phyloP scores from a whole-genome alignment of 2,329 filamentous ascomycete species.

The Dryadomyces quercus-mongolicae region DNA sequence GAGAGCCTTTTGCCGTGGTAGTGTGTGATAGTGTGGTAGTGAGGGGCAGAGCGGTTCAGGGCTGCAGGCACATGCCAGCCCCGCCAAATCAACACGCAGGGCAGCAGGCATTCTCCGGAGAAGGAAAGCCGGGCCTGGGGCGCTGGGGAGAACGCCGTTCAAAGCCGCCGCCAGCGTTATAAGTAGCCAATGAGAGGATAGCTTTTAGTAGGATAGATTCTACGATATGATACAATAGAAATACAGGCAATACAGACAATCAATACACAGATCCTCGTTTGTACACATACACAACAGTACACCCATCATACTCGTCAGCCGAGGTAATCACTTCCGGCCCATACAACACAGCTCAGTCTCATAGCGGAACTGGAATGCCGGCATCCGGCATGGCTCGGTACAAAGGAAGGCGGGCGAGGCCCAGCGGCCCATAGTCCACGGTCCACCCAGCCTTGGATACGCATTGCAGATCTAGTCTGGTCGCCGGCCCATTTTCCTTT shows the following conservation, averaged over 20 bases:
- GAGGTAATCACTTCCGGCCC: too few species aligned
- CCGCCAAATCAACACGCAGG: too few species aligned
- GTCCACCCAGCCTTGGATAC: too few species aligned
- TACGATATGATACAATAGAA: too few species aligned
- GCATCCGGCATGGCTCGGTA: neutral
- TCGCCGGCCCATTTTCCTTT: neutral
- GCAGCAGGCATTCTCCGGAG: too few species aligned
- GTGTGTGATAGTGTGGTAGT: neutral
- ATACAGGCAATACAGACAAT: too few species aligned
- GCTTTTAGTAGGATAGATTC: too few species aligned
- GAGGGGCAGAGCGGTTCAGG: neutral
- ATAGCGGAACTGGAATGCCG: neutral
- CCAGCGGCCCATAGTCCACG: neutral
- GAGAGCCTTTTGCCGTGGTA: too few species aligned
- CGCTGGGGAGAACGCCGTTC: neutral
- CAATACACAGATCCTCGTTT: too few species aligned
- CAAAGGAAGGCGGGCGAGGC: conserved; percentile 1
- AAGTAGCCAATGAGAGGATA: neutral
- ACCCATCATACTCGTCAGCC: too few species aligned
- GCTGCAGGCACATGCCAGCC: too few species aligned
- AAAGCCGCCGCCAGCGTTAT: neutral
- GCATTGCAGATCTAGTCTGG: neutral
- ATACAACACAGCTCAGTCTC: neutral
- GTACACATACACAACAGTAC: neutral
- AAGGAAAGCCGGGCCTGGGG: too few species aligned